phyloP scores from a whole-genome alignment of 2,329 filamentous ascomycete genomes.

The Nectriaceae sp. region DNA sequence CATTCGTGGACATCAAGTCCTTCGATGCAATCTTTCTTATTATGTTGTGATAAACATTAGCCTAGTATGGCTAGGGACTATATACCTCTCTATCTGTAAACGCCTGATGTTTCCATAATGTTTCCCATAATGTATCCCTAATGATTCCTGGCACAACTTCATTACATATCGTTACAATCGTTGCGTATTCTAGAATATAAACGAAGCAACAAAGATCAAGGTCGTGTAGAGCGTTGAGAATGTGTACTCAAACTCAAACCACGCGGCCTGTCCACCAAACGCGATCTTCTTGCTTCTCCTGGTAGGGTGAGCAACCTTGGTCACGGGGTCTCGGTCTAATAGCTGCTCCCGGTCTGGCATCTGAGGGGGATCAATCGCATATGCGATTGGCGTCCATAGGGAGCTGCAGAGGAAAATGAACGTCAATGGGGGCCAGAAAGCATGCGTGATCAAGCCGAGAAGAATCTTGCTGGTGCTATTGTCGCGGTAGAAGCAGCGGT shows the following conservation, averaged over 20 bases:
- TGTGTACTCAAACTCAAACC: slow-evolving; percentile 58
- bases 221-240: slow-evolving; percentile 51
- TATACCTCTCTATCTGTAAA: not conserved
- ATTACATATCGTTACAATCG: slow-evolving; percentile 25
- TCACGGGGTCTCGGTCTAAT: slow-evolving; percentile 56
- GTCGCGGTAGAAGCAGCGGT: slow-evolving; percentile 48
- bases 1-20: not conserved
- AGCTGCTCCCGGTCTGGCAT: slow-evolving; percentile 61
- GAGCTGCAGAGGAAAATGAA: slow-evolving; percentile 57
- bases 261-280: slow-evolving; percentile 54
- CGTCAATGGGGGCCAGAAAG: slow-evolving; percentile 62
- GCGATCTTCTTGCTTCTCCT: slow-evolving; percentile 55
- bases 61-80: not conserved
- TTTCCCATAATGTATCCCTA: too few species aligned
- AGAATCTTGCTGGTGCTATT: slow-evolving; percentile 43
- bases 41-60: not conserved
- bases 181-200: slow-evolving; percentile 25
- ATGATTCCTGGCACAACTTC: not conserved
- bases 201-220: slow-evolving; percentile 49
- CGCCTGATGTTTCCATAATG: too few species aligned
- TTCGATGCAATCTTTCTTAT: not conserved
- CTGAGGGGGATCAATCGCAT: slow-evolving; percentile 60
- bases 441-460: slow-evolving; percentile 57
- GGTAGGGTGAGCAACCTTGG: slow-evolving; percentile 54
- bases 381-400: slow-evolving; percentile 60